Evolutionary conservation across 2,329 filamentous ascomycete species (phyloP), one percentile per base, ranked within the genome.

Genomic region (Domatiomyces globalis): DNA sequence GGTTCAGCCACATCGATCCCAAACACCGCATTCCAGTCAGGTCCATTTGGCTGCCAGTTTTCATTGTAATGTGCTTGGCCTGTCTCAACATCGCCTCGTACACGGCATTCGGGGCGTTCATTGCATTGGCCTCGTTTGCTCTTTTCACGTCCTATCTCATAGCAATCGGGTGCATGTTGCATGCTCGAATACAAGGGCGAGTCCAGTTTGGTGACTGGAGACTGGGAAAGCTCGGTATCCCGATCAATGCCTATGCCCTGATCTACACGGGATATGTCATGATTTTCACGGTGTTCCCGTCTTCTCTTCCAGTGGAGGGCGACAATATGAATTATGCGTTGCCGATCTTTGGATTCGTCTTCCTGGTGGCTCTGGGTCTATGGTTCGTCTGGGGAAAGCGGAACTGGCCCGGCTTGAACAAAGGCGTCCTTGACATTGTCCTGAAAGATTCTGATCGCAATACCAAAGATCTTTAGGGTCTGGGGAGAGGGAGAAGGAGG

Each of bases 51-150:
- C 56, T 72, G 7, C 63, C 65, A 5, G 60, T 63, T 33, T 50
- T 59, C 8, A 60, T 69, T 19, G 63, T 66, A 22, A 57, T 67
- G 49, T 22, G 67, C 12, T 58, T 72, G 9, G 61, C 66, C 18
- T 58, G 69, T 5, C 63, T 71, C 48, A 71, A 71, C 48, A 63
- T 72, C 45, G 68, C 65, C n/a, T 65, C 65, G 4, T 48, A 39
- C 42, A 46, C 51, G 18, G 69, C 68, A 1, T 64, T 71, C 22
- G 62, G 61, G n/a, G 69, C 67, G 7, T 65, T 71, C 22, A 63
- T 66, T 5, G 63, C 70, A 2, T 61, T 72, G 12, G 64, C 63
- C 10, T 65, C 65, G 19, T 60, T 67, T 45, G 61, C 63, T n/a
- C 59, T 70, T n/a, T 66, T 65, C 53, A 55, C 65, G 5, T 70